These are phyloP conservation scores for Scedosporium apiospermum DNA, from an alignment of 2,329 filamentous ascomycete species.

Conservation along the genomic window DNA sequence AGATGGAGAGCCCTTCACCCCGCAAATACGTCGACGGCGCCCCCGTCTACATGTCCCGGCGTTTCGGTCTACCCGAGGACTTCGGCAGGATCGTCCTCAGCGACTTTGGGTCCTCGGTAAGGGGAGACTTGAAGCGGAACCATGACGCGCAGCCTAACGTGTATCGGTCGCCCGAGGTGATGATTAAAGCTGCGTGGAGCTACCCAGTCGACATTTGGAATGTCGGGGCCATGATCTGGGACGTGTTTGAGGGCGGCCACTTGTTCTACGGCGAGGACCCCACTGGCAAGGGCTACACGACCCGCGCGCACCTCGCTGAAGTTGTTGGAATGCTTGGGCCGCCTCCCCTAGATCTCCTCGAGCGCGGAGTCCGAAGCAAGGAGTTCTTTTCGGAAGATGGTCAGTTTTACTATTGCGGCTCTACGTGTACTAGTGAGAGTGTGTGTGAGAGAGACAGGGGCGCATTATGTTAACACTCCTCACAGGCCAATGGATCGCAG, in stretches of 20 bases:
- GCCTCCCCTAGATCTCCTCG: constrained; percentile 15
- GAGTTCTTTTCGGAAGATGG: constrained; percentile 14
- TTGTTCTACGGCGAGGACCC: constrained; percentile 13
- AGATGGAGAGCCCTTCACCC: constrained; percentile 15
- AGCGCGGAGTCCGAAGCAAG: constrained; percentile 10
- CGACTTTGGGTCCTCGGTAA: constrained; percentile 19
- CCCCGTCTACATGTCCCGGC: constrained; percentile 13
- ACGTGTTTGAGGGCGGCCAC: constrained; percentile 19
- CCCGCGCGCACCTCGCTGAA: constrained; percentile 17
- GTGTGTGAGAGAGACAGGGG: no score
- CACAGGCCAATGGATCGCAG: constrained; percentile 11
- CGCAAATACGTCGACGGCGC: constrained; percentile 16
- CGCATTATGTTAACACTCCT: no score
- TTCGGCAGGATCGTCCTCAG: constrained; percentile 17
- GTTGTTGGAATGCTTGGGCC: constrained; percentile 20
- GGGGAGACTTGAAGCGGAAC: constrained; percentile 14
- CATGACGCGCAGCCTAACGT: constrained; percentile 19
- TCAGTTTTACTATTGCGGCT: constrained; percentile 3
- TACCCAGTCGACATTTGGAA: constrained; percentile 19
- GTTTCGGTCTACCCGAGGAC: constrained; percentile 14
- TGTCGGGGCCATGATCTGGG: constrained; percentile 20
- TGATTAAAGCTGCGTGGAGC: constrained; percentile 19
- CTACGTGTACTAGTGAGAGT: neutral
- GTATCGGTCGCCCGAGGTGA: constrained; percentile 21
- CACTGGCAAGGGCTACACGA: constrained; percentile 13